Evolutionary conservation across 768 basidiomycete species (phyloP), one percentile per base, ranked within the genome.

Genomic region (Postia placenta): DNA sequence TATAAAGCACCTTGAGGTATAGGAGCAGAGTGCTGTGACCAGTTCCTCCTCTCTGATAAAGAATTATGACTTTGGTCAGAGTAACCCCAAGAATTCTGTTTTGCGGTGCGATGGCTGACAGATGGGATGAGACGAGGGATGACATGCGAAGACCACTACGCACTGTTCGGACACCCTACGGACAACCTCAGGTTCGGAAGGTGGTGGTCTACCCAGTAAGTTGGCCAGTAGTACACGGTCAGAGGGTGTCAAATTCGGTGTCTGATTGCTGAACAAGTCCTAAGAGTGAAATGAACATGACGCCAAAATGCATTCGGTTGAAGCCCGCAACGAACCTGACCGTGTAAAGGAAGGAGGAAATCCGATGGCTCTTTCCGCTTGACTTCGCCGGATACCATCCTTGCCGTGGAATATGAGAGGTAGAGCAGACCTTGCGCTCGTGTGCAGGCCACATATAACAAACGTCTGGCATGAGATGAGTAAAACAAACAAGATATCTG

Each of bases 361-460:
- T 73, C 69, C 2, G 86, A 85, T 4, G 84, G 55, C 1, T 67
- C 57, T 52, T 75, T 78, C 4, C 65, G 58, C 53, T 78, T 78
- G 15, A 67, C 67, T 43, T 79, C 72, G n/a, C 82, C 84, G 9
- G 72, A 74, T 26, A 75, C 65, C 67, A 74, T 76, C 17, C 86
- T 73, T 40, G 68, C 67, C 9, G 60, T 60, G 6, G 73, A 66
- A 53, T 80, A 69, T 1, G 76, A 69, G 24, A 87, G 60, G 61
- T 85, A 85, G 11, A 90, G 66, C 6, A 89, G 71, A 11, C 72
- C 70, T 60, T 92, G 85, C 0, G 91, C 91, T 9, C 92, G 78
- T 4, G 92, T 94, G 65, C 88, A 92, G 0, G 87, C 92, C 6
- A 94, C 92, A 59, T 92, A 94, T 14, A 92, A 75, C 48, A 94